Conservation (phyloP, 176 grass and related monocot species). For the Echinochloa phyllopogon region DNA sequence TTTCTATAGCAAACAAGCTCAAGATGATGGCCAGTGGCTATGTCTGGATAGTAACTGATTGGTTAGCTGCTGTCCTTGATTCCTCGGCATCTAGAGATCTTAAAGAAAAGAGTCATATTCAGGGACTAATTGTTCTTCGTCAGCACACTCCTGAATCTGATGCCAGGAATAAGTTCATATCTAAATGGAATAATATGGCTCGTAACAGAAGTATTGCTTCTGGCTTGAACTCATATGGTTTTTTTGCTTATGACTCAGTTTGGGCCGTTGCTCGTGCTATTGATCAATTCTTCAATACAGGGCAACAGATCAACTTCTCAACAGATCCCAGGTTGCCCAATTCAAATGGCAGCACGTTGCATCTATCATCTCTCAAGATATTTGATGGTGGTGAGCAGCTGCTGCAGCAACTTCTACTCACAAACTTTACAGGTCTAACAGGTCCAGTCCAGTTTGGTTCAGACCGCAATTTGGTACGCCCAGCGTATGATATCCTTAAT, state of each 20-base stretch:
- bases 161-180: constrained; percentile 66
- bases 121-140: constrained; percentile 75
- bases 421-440: constrained; percentile 78
- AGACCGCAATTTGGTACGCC: constrained; percentile 59
- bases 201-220: constrained; percentile 48
- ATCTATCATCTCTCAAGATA: constrained; percentile 59
- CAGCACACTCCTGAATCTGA: constrained; percentile 67
- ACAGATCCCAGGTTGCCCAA: constrained; percentile 62
- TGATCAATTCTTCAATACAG: constrained; percentile 56
- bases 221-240: constrained; percentile 67
- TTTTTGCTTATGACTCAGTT: constrained; percentile 89
- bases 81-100: constrained; percentile 39
- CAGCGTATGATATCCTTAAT: constrained; percentile 83
- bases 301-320: constrained; percentile 63
- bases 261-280: constrained; percentile 78
- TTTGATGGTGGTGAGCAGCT: constrained; percentile 69
- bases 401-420: constrained; percentile 65
- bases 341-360: constrained; percentile 62
- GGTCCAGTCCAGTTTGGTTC: constrained; percentile 67
- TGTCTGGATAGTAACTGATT: constrained; percentile 90
- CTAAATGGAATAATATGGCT: constrained; percentile 59
- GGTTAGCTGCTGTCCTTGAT: constrained; percentile 86
- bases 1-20: constrained; percentile 64
- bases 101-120: constrained; percentile 58
- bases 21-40: constrained; percentile 70